Percentiles rank a stretch among this genome's conserved stretches.
Evolutionary conservation across 441 rosid genomes (phyloP).

Genomic region (Mallotus japonicus): DNA sequence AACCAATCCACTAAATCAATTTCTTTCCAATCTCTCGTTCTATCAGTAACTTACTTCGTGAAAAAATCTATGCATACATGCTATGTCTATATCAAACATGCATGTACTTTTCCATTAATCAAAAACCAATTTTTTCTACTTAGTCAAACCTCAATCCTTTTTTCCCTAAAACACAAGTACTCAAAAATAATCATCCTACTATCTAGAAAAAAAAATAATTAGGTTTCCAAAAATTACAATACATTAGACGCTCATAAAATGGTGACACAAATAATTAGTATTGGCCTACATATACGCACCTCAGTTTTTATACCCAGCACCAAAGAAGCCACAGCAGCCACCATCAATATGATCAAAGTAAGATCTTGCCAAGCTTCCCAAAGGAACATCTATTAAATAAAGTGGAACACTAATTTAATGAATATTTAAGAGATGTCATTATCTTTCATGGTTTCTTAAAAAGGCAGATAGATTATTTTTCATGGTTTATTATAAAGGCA

Average conservation of each 20-base stretch:
- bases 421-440: neutral
- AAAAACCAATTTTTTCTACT: no score
- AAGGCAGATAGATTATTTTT: neutral
- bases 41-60: no score
- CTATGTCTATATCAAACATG: neutral
- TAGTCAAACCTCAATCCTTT: no score
- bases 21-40: neutral
- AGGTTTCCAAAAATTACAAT: neutral
- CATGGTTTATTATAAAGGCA: neutral
- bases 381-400: constrained; percentile 64
- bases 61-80: neutral
- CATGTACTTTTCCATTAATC: no score
- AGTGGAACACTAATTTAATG: constrained; percentile 2
- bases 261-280: constrained; percentile 10
- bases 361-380: constrained; percentile 99
- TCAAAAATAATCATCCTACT: neutral
- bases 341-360: constrained; percentile 83
- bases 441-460: neutral
- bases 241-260: neutral
- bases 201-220: neutral
- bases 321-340: constrained; percentile 92
- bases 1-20: neutral
- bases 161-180: no score
- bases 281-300: constrained; percentile 45
- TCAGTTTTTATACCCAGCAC: constrained; percentile 90